Base-by-base conservation (phyloP, 495 filamentous ascomycete genomes). In the Tuber indicum region DNA sequence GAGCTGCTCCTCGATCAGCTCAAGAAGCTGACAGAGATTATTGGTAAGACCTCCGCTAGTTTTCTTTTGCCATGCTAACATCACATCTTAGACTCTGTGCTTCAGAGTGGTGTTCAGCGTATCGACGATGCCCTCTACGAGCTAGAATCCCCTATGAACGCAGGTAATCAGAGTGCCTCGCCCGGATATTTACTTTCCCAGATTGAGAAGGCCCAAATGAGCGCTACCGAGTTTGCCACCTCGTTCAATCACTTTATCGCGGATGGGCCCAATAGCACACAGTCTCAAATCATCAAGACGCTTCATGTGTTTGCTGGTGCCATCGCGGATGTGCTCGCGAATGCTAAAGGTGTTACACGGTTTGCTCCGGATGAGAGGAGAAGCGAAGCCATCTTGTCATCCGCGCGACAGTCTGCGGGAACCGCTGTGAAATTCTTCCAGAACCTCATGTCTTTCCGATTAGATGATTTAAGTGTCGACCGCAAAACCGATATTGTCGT, bases 231-330 rank as follows among this genome's bases (percentile, higher is more conserved):
- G 82, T 99, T 99, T 84, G 94, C 95, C 0, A 98, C 95, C 4
- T 90, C 96, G 0, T 98, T 98, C 88, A 98, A 97, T 86, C 94
- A 95, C 84, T 98, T 94, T 85, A 96, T 99, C 78, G 94, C 94
- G 23, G 96, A 99, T 85, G 96, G 96, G 0, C 96, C 96, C 6
- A 97, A 94, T 86, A 94, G 93, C 86, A 91, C 90, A 16, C 93
- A 97, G 83, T 89, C 92, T 5, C 93, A 96, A 78, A 91, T 98
- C 75, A 98, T 98, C 85, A 94, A 95, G 80, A 96, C 93, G 1
- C 90, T 97, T 75, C 94, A 93, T 81, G 89, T 93, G 46, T 98
- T 98, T 85, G 87, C 96, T 1, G 92, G 94, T 44, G 92, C 96
- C 46, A 90, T 97, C 79, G 91, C 96, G 21, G 96, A 99, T 85